A percentile compares a stretch with the other conserved stretches of the same genome.
phyloP scores from a whole-genome alignment of 495 filamentous ascomycete species.

The Aspergillus ostianus region DNA sequence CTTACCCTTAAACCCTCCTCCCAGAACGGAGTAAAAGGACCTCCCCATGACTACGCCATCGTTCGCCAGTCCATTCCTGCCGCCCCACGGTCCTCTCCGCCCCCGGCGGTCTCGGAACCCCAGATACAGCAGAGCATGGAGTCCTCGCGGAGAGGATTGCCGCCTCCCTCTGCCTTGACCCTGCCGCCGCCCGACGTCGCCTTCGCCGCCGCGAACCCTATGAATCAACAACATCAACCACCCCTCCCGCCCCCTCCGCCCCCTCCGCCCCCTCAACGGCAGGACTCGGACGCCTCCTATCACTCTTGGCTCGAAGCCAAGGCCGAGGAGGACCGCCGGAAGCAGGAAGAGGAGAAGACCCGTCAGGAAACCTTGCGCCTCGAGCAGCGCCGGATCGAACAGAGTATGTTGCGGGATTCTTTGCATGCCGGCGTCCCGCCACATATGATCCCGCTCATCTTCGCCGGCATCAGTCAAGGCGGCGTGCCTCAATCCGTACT shows the following conservation, averaged over 20 bases:
- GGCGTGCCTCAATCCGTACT: slow-evolving; percentile 57
- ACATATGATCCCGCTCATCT: slow-evolving; percentile 83
- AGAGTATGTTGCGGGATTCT: slow-evolving; percentile 79
- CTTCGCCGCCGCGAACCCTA: slow-evolving; percentile 36
- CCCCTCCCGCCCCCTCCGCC: slow-evolving; percentile 54
- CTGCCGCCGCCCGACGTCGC: slow-evolving; percentile 35
- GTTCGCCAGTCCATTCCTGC: slow-evolving; percentile 30
- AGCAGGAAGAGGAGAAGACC: slow-evolving; percentile 85
- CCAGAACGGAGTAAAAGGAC: slow-evolving; percentile 38
- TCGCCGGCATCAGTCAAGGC: slow-evolving; percentile 74
- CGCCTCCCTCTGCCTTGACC: slow-evolving; percentile 37
- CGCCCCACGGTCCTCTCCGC: slow-evolving; percentile 32
- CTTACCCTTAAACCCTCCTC: slow-evolving; percentile 43
- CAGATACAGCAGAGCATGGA: slow-evolving; percentile 26
- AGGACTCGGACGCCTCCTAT: slow-evolving; percentile 76
- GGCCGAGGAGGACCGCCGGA: slow-evolving; percentile 79
- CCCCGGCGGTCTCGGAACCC: slow-evolving; percentile 12
- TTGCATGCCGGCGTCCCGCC: slow-evolving; percentile 79
- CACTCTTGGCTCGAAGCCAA: slow-evolving; percentile 79
- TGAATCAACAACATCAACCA: slow-evolving; percentile 39
- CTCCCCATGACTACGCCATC: slow-evolving; percentile 41
- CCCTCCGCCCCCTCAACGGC: slow-evolving; percentile 68
- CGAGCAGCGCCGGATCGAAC: slow-evolving; percentile 81
- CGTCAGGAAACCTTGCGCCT: slow-evolving; percentile 72
- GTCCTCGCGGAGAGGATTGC: slow-evolving; percentile 36